Evolutionary conservation across 805 yeast species (phyloP).

Genomic region (Torulaspora gathmanii): DNA sequence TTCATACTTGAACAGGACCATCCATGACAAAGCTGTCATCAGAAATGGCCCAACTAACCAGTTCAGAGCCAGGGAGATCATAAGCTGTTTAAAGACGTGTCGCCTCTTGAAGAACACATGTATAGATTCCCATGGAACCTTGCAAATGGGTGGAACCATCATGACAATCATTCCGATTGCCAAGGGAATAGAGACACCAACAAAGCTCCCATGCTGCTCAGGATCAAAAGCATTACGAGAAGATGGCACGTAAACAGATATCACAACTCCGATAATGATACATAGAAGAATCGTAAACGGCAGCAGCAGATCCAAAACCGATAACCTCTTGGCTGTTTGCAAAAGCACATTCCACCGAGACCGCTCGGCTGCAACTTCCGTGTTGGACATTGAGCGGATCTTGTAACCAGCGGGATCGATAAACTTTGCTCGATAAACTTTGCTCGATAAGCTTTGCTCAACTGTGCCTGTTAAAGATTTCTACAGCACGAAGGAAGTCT

Average conservation of each 20-base stretch:
- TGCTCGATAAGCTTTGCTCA: background rate
- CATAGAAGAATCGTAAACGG: conserved; percentile 37
- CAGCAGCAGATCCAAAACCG: conserved; percentile 34
- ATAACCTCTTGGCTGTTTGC: conserved; percentile 7
- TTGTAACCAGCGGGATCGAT: background rate
- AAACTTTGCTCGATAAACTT: too few relatives aligned
- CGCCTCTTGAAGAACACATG: conserved; percentile 26
- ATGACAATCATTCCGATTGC: conserved; percentile 50
- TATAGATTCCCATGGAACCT: conserved; percentile 48
- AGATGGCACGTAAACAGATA: conserved; percentile 42
- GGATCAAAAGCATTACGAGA: conserved; percentile 38
- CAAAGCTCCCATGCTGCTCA: conserved; percentile 28
- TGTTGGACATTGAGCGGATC: conserved; percentile 1
- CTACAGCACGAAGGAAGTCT: background rate
- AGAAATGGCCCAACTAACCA: conserved; percentile 55
- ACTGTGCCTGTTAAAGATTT: background rate
- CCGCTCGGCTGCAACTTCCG: conserved; percentile 1
- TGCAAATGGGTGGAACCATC: conserved; percentile 58
- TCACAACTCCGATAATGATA: conserved; percentile 39
- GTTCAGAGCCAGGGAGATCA: conserved; percentile 44
- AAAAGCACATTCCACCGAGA: conserved; percentile 5
- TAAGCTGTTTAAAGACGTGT: conserved; percentile 31
- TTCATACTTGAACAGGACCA: conserved; percentile 42
- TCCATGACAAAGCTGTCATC: conserved; percentile 56
- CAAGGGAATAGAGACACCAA: conserved; percentile 44